These are phyloP conservation scores for Aspergillus puulaauensis DNA, from an alignment of 2,329 filamentous ascomycete species.

Conservation along the genomic window DNA sequence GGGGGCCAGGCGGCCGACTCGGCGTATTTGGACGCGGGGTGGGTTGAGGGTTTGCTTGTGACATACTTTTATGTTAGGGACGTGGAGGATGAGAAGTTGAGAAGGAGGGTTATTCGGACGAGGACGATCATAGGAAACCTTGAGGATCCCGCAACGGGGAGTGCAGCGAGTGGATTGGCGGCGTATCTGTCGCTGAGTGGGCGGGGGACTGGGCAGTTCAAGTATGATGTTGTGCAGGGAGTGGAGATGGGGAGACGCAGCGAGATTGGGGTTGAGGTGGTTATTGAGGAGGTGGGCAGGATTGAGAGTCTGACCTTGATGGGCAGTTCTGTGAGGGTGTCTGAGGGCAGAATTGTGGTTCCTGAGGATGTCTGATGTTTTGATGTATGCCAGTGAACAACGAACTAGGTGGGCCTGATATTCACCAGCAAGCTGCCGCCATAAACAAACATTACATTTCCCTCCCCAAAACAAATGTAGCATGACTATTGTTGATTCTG, in stretches of 20 bases:
- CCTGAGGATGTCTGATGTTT: background rate
- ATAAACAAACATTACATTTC: background rate
- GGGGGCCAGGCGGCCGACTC: constrained; percentile 21
- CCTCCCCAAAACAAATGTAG: background rate
- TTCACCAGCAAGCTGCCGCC: background rate
- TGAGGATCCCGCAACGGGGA: constrained; percentile 49
- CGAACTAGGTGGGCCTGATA: background rate
- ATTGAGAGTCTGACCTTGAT: constrained; percentile 35
- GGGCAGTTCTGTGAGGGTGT: constrained; percentile 35
- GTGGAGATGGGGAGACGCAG: constrained; percentile 63
- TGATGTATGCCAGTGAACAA: background rate
- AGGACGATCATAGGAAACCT: constrained; percentile 28
- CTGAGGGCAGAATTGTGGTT: constrained; percentile 10
- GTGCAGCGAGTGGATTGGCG: constrained; percentile 59
- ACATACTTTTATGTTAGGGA: constrained; percentile 34
- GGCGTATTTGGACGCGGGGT: constrained; percentile 34
- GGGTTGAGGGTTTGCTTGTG: constrained; percentile 28
- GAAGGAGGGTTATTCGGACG: constrained; percentile 32
- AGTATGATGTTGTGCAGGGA: constrained; percentile 61
- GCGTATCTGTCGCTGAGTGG: constrained; percentile 54
- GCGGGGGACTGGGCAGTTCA: constrained; percentile 26
- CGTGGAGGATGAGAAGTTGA: constrained; percentile 61
- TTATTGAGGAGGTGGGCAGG: constrained; percentile 15
- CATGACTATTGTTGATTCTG: background rate
- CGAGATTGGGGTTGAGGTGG: constrained; percentile 38